Evolutionary conservation across 208 protist species (phyloP).

Genomic region (Trypanosoma mega): DNA sequence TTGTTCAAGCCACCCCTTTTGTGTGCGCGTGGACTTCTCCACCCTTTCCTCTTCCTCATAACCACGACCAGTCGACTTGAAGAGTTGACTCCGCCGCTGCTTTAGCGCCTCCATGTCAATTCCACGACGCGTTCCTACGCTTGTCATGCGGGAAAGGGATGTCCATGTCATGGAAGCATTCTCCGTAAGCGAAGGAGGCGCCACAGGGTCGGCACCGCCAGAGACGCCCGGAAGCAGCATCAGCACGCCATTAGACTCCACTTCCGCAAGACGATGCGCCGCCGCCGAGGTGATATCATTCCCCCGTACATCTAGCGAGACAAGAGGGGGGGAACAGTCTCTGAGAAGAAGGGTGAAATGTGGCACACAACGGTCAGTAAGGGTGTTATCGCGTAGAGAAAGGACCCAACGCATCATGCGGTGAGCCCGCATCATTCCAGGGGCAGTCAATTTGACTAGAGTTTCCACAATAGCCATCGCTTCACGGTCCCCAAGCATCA

Average conservation of each 20-base stretch:
- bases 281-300: constrained; percentile 1
- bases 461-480: constrained; percentile 58
- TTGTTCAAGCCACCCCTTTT: constrained; percentile 13
- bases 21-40: not conserved
- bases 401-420: constrained; percentile 18
- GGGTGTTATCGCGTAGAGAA: constrained; percentile 32
- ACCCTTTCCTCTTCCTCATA: not conserved
- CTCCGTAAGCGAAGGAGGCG: not conserved
- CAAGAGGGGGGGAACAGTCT: constrained; percentile 9
- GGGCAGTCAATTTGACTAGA: constrained; percentile 41
- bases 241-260: too few species aligned
- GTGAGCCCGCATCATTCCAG: constrained; percentile 1
- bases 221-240: too few species aligned
- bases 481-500: constrained; percentile 47
- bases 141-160: not conserved
- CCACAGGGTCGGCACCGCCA: constrained; percentile 12
- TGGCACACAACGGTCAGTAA: constrained; percentile 44
- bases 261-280: constrained; percentile 11
- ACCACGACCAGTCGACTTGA: too few species aligned
- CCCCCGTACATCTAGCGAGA: constrained; percentile 4
- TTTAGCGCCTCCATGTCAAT: constrained; percentile 37
- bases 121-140: not conserved
- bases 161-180: not conserved
- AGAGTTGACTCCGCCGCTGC: constrained; percentile 55
- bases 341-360: constrained; percentile 55